These are phyloP conservation scores for Rhodotorula kratochvilovae DNA, from an alignment of 768 basidiomycete genomes.

Conservation along the genomic window DNA sequence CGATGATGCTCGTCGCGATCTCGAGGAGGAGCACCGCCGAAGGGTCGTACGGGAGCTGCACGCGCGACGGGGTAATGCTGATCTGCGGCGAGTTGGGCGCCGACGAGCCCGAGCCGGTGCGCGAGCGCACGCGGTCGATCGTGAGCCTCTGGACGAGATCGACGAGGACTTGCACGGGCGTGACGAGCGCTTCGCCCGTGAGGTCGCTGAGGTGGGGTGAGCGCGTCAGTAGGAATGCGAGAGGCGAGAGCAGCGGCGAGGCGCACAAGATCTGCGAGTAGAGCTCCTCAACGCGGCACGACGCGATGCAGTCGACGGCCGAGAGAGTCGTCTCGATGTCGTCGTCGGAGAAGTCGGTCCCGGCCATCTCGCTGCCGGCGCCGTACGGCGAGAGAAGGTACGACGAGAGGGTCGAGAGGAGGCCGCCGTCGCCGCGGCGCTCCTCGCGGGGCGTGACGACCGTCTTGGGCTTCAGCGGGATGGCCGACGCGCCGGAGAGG, in stretches of 20 bases:
- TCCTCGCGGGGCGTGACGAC: constrained; percentile 49
- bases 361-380: constrained; percentile 49
- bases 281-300: constrained; percentile 87
- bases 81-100: constrained; percentile 29
- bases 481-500: constrained; percentile 85
- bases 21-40: constrained; percentile 91
- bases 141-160: constrained; percentile 86
- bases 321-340: constrained; percentile 92
- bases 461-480: constrained; percentile 65
- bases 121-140: constrained; percentile 55
- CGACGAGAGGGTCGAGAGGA: constrained; percentile 86
- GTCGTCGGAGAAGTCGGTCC: constrained; percentile 57
- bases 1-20: constrained; percentile 84
- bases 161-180: constrained; percentile 79
- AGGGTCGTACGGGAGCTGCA: constrained; percentile 81
- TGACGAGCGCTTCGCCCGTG: constrained; percentile 70
- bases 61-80: constrained; percentile 19
- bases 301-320: constrained; percentile 88
- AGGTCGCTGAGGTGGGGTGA: constrained; percentile 57
- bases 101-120: constrained; percentile 10
- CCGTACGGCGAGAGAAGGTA: constrained; percentile 95
- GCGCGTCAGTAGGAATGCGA: neutral
- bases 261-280: constrained; percentile 87
- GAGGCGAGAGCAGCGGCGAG: neutral
- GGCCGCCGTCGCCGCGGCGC: constrained; percentile 71